These are phyloP conservation scores for Oryza rufipogon DNA, from an alignment of 176 grass and related monocot species.

Conservation along the genomic window DNA sequence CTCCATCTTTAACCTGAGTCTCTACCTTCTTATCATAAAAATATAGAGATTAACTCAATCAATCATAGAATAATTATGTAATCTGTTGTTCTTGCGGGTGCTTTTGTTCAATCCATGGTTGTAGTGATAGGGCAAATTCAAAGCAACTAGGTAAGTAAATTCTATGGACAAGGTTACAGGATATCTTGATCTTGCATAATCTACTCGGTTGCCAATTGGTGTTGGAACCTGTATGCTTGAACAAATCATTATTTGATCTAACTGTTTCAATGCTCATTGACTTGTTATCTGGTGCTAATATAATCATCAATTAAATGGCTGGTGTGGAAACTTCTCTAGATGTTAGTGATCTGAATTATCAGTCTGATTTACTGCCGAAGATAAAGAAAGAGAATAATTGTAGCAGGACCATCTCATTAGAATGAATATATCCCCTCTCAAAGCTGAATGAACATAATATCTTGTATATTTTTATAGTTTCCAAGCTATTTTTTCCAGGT, in stretches of 20 bases:
- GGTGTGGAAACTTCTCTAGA: not conserved
- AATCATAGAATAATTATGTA: not conserved
- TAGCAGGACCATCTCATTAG: not conserved
- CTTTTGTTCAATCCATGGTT: not conserved
- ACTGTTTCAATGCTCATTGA: slow-evolving; percentile 14
- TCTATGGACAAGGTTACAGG: not conserved
- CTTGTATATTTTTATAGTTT: not conserved
- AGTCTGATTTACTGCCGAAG: not conserved
- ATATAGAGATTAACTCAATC: not conserved
- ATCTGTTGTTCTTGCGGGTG: not conserved
- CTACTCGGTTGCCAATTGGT: not conserved
- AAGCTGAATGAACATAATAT: not conserved
- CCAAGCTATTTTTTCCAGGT: slow-evolving; percentile 63
- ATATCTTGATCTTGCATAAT: not conserved
- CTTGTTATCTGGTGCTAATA: not conserved
- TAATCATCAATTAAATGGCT: slow-evolving; percentile 32
- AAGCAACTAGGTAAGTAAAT: slow-evolving; percentile 15
- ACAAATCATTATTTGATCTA: slow-evolving; percentile 13
- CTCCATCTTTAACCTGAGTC: slow-evolving; percentile 1
- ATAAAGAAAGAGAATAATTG: not conserved
- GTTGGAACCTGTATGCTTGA: not conserved
- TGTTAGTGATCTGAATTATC: slow-evolving; percentile 17
- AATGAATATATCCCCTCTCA: not conserved
- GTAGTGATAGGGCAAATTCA: not conserved
- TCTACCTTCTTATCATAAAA: not conserved